phyloP scores from a whole-genome alignment of 2,329 filamentous ascomycete species.

The Beauveria sp. region DNA sequence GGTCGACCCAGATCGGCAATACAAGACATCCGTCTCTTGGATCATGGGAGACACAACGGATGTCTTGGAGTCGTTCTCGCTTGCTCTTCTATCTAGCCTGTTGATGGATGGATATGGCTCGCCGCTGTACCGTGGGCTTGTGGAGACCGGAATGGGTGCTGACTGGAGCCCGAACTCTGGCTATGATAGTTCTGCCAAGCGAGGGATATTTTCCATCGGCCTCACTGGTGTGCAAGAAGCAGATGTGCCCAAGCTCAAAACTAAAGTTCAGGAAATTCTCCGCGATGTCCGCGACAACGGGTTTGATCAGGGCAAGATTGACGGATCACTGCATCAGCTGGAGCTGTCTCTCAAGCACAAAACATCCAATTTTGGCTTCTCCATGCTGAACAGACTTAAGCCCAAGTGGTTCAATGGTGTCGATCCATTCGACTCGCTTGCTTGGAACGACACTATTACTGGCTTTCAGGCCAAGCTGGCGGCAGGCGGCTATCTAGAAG shows the following conservation, averaged over 20 bases:
- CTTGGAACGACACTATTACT: slow-evolving; percentile 83
- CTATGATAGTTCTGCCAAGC: slow-evolving; percentile 70
- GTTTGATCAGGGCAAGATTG: slow-evolving; percentile 84
- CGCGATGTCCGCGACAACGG: slow-evolving; percentile 63
- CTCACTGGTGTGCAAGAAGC: slow-evolving; percentile 80
- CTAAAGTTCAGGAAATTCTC: slow-evolving; percentile 65
- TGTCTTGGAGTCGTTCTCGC: slow-evolving; percentile 79
- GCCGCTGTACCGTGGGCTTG: slow-evolving; percentile 78
- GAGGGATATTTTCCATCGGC: slow-evolving; percentile 82
- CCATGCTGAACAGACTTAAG: slow-evolving; percentile 79
- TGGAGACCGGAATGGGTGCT: slow-evolving; percentile 82
- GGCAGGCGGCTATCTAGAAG: slow-evolving; percentile 73
- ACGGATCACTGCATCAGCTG: slow-evolving; percentile 87
- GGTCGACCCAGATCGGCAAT: slow-evolving; percentile 77
- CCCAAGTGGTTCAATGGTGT: slow-evolving; percentile 93
- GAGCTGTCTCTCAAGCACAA: slow-evolving; percentile 95
- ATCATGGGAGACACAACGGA: slow-evolving; percentile 76
- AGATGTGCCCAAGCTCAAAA: slow-evolving; percentile 70
- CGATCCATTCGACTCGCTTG: slow-evolving; percentile 82
- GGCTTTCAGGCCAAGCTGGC: slow-evolving; percentile 73
- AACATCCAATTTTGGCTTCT: slow-evolving; percentile 90
- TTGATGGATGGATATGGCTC: slow-evolving; percentile 94
- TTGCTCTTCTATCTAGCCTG: slow-evolving; percentile 74
- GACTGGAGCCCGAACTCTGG: slow-evolving; percentile 95
- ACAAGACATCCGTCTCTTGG: slow-evolving; percentile 93